Evolutionary conservation across 192 early-diverging fungal species (phyloP), one percentile per base, ranked within the genome.

Genomic region (Radiomyces spectabilis): DNA sequence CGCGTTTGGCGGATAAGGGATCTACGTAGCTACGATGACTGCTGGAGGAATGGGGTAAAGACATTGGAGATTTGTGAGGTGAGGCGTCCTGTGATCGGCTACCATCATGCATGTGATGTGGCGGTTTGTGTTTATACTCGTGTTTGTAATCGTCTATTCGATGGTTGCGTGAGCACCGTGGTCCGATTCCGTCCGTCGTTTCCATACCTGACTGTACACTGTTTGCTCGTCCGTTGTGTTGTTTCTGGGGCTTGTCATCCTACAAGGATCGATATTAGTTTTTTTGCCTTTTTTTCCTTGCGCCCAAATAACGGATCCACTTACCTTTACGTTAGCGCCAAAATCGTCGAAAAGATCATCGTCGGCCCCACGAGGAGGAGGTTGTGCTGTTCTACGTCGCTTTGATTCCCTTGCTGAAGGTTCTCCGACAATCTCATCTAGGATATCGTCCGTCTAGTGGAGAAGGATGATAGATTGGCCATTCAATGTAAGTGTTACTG

Each of bases 261-360:
- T 21, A 46, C 15, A 15, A 12, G 19, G 29, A 7, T 32, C 19
- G 22, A 38, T 48, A 45, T 21, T 22, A 26, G 27, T 19, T 18
- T 24, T 41, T 27, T 29, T 4, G 18, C 13, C 3, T 41, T 24
- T 41, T 51, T 25, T 45, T 31, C 25, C n/a, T n/a, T n/a, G n/a
- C n/a, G n/a, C n/a, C n/a, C n/a, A n/a, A n/a, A n/a, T n/a, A n/a
- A n/a, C n/a, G 8, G 39, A 21, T 47, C 18, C 5, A 59, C 33
- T 15, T 55, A 57, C 66, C 59, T 69, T 62, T 31, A 62, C 67
- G 49, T 49, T 57, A 39, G 63, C 67, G 16, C 61, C 61, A 49
- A 69, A 59, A 40, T 69, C 67, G 30, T 57, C 61, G 48, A 69
- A 69, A 45, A 69, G 45, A 43, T 69, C 67, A 29, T 69, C 67